phyloP scores from a whole-genome alignment of 306 rosid species.

The Casuarina cunninghamiana region DNA sequence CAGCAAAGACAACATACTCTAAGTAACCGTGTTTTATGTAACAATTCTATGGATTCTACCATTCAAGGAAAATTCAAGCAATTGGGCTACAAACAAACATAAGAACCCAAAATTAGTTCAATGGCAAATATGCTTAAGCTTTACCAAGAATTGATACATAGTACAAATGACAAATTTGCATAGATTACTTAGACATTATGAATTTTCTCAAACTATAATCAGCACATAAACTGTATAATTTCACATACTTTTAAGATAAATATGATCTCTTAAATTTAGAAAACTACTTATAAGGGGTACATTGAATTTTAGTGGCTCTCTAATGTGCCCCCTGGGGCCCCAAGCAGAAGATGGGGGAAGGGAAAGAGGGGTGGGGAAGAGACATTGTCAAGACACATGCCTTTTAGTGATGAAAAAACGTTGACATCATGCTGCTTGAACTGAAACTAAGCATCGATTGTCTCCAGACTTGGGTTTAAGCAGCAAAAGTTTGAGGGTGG shows the following conservation, averaged over 20 bases:
- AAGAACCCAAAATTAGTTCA: background rate
- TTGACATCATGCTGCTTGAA: slow-evolving; percentile 41
- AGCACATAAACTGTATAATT: background rate
- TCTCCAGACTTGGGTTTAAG: slow-evolving; percentile 25
- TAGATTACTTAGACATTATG: background rate
- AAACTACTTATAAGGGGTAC: background rate
- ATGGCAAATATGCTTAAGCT: background rate
- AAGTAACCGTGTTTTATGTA: slow-evolving; percentile 8
- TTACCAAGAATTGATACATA: background rate
- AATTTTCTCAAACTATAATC: slow-evolving; percentile 2
- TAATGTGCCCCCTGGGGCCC: too few species aligned
- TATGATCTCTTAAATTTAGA: background rate
- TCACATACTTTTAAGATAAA: background rate
- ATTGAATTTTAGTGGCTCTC: background rate
- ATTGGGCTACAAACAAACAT: background rate
- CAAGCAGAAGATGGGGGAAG: background rate
- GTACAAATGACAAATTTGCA: background rate
- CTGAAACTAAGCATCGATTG: slow-evolving; percentile 70
- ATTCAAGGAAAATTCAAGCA: background rate
- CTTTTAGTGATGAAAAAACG: slow-evolving; percentile 22
- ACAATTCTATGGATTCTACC: background rate
- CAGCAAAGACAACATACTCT: slow-evolving; percentile 18
- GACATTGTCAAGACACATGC: background rate
- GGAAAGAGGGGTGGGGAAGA: background rate
- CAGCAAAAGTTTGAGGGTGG: background rate